Base-by-base conservation (phyloP, 345 rosid genomes). In the Limnanthes douglasii region DNA sequence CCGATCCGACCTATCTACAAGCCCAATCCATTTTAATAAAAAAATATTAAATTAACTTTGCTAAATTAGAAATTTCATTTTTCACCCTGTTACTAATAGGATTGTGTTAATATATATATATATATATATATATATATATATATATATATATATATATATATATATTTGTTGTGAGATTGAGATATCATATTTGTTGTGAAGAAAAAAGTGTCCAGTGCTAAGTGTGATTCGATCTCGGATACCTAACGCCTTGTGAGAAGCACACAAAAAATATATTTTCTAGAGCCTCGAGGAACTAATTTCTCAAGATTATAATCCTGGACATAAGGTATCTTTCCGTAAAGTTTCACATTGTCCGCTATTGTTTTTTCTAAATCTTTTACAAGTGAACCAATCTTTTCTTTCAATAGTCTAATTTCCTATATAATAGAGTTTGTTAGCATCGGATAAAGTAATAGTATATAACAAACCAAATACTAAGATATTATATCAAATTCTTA, bases 211-310 rank as follows among this genome's bases (percentile, higher is more conserved):
- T 24, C 81, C 85, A 14, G 80, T 71, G 58, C 92, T 70, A 15
- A 74, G 84, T 2, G 81, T 78, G 43, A 78, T 74, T 63, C 69
- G 54, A 36, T 78, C 92, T 63, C 81, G 71, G 71, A 78, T 65
- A 23, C 92, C 92, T 56, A 79, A 50, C 43, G 74, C 85, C 62
- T 74, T 79, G 66, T 74, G 12, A 21, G 0, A 38, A 6, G 19
- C 11, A 51, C 3, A 0, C 5, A 22, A 34, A 36, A 1, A 10
- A 32, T 17, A 9, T 41, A 78, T 81, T 78, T 74, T 78, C 64
- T 62, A 71, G 78, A 61, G 53, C 85, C 92, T 53, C 92, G 66
- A 20, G 81, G 72, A 45, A 69, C 60, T 26, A 79, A 84, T 72
- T 69, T 79, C 66, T 79, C 85, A 13, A 44, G 62, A 54, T 69